A percentile compares a stretch with the other conserved stretches of the same genome.
phyloP scores from a whole-genome alignment of 345 rosid species.

The Lepidium didymum region DNA sequence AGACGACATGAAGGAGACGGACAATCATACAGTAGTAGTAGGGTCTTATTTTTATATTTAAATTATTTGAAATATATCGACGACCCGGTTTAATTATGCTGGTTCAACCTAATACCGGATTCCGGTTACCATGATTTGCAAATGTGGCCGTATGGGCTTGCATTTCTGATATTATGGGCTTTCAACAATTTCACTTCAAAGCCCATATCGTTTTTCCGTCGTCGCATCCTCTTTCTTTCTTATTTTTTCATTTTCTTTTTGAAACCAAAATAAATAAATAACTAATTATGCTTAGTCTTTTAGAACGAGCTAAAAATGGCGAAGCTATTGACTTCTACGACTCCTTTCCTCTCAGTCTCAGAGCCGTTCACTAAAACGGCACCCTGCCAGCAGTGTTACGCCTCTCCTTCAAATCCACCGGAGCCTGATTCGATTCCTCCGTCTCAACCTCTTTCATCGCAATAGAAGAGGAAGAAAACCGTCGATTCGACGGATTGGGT shows the following conservation, averaged over 20 bases:
- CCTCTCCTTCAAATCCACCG: constrained; percentile 29
- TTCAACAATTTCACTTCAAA: no score
- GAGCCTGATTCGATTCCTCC: constrained; percentile 11
- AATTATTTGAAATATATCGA: neutral
- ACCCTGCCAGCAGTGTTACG: constrained; percentile 15
- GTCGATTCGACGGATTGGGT: constrained; percentile 80
- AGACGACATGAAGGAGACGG: neutral
- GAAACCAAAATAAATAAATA: no score
- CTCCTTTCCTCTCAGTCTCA: constrained; percentile 17
- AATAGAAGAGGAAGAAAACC: constrained; percentile 36
- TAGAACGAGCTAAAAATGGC: neutral
- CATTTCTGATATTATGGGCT: neutral
- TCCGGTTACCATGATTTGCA: neutral
- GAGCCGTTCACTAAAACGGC: constrained; percentile 6
- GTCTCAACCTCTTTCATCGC: constrained; percentile 30
- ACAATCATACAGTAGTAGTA: no score
- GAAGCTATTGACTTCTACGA: constrained; percentile 3
- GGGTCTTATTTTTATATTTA: neutral
- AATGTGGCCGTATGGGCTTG: neutral
- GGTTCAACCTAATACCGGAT: neutral
- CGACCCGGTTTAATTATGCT: neutral
- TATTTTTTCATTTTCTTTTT: neutral
- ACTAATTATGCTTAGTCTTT: no score
- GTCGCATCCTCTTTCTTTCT: no score
- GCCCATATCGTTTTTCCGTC: no score